These are phyloP conservation scores for Phaeophleospora eucalypticola DNA, from an alignment of 2,329 filamentous ascomycete species.

Conservation along the genomic window DNA sequence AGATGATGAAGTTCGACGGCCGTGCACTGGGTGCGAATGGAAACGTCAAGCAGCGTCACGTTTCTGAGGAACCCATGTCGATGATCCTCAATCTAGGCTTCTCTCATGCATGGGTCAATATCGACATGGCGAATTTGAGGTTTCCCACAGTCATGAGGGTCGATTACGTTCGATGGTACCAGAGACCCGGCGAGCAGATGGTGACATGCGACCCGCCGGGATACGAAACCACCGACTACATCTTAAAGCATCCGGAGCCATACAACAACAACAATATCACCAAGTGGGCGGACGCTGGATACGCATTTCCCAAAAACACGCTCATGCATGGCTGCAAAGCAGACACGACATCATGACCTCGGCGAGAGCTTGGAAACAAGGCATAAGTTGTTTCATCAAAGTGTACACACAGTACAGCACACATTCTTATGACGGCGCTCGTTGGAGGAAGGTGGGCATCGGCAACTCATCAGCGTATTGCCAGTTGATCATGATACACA, in stretches of 20 bases:
- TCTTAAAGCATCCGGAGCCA: constrained; percentile 44
- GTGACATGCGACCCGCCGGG: constrained; percentile 55
- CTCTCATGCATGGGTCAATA: constrained; percentile 47
- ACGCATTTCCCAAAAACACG: constrained; percentile 42
- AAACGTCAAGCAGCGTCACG: constrained; percentile 47
- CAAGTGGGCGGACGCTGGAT: constrained; percentile 39
- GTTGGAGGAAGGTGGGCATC: neutral
- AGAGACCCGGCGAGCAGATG: constrained; percentile 43
- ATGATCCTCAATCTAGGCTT: constrained; percentile 53
- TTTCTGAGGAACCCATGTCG: constrained; percentile 53
- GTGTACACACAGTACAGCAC: constrained; percentile 9
- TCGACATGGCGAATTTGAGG: constrained; percentile 42
- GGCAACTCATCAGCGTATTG: neutral
- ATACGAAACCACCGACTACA: constrained; percentile 51
- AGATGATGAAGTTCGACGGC: constrained; percentile 51
- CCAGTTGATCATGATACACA: constrained; percentile 3
- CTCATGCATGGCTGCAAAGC: constrained; percentile 39
- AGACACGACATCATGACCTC: constrained; percentile 4
- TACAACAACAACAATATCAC: constrained; percentile 51
- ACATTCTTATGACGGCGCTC: constrained; percentile 3
- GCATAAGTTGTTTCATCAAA: neutral
- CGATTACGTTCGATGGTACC: constrained; percentile 55
- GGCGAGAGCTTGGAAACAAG: constrained; percentile 6
- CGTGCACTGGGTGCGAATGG: constrained; percentile 52
- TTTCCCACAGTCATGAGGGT: constrained; percentile 52